Conservation (phyloP, 148 eudicot genomes). For the Cornus controversa region DNA sequence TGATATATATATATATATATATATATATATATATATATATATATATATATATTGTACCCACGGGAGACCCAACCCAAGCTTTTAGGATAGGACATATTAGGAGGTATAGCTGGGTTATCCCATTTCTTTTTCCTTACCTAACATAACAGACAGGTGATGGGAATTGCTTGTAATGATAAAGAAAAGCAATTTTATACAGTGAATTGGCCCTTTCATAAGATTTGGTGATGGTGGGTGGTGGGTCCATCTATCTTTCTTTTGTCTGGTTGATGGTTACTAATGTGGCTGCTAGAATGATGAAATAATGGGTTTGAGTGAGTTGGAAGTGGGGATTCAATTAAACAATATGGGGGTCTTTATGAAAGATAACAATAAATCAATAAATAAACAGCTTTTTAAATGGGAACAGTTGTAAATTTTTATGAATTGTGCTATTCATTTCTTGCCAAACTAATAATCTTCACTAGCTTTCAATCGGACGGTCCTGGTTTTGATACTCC, state of each 20-base stretch:
- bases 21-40: too few species aligned
- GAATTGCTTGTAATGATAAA: conserved; percentile 1
- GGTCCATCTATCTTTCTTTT: neutral
- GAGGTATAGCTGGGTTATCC: neutral
- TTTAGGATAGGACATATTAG: neutral
- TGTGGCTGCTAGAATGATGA: neutral
- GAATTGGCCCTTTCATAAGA: conserved; percentile 12
- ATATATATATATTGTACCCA: neutral
- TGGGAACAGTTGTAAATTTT: too few species aligned
- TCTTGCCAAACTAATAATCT: too few species aligned
- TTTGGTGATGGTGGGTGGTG: conserved; percentile 14
- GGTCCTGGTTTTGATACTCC: too few species aligned
- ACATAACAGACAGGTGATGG: neutral
- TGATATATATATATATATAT: neutral
- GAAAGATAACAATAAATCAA: too few species aligned
- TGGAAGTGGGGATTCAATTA: neutral
- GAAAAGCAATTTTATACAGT: neutral
- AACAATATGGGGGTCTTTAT: neutral
- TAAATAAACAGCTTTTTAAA: too few species aligned
- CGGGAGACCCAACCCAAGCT: conserved; percentile 5
- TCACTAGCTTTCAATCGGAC: neutral
- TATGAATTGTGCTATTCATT: too few species aligned
- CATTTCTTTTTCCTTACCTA: neutral
- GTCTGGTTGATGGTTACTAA: neutral
- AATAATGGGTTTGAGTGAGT: neutral